These are phyloP conservation scores for Wakefieldia striispora DNA, from an alignment of 768 basidiomycete genomes.

Conservation along the genomic window DNA sequence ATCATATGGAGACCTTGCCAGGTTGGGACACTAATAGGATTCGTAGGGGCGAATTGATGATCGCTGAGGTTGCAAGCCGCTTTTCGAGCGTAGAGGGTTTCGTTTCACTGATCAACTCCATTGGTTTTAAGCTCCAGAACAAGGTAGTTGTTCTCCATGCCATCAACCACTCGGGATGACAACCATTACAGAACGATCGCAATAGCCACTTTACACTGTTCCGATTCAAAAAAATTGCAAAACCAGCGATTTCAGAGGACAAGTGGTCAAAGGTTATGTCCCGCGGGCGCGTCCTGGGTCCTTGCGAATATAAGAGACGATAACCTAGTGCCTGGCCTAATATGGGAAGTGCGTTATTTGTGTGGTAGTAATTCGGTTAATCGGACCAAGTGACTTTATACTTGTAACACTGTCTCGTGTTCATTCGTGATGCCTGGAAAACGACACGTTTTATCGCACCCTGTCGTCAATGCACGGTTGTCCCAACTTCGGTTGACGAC, in stretches of 20 bases:
- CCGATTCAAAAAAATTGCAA: conserved; percentile 66
- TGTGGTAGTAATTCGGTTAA: background rate
- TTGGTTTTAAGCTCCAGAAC: conserved; percentile 71
- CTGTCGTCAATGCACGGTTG: conserved; percentile 69
- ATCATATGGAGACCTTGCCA: conserved; percentile 1
- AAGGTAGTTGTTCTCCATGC: conserved; percentile 47
- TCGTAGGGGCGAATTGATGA: conserved; percentile 72
- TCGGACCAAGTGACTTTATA: background rate
- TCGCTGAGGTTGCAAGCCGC: conserved; percentile 88
- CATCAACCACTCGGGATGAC: conserved; percentile 1
- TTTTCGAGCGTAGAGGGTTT: conserved; percentile 72
- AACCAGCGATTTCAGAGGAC: conserved; percentile 45
- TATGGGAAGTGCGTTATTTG: background rate
- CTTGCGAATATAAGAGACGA: conserved; percentile 91
- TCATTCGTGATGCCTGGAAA: conserved; percentile 30
- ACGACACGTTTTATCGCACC: conserved; percentile 62
- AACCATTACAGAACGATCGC: conserved; percentile 56
- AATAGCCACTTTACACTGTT: conserved; percentile 88
- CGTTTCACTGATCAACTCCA: conserved; percentile 51
- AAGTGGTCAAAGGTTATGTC: conserved; percentile 59
- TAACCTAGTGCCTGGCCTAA: conserved; percentile 34
- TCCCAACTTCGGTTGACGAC: conserved; percentile 63
- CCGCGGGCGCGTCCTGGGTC: conserved; percentile 63
- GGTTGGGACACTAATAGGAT: conserved; percentile 7
- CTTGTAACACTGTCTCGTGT: background rate